phyloP scores from a whole-genome alignment of 1,139 yeast species.

The Pneumocystis oryctolagi region DNA sequence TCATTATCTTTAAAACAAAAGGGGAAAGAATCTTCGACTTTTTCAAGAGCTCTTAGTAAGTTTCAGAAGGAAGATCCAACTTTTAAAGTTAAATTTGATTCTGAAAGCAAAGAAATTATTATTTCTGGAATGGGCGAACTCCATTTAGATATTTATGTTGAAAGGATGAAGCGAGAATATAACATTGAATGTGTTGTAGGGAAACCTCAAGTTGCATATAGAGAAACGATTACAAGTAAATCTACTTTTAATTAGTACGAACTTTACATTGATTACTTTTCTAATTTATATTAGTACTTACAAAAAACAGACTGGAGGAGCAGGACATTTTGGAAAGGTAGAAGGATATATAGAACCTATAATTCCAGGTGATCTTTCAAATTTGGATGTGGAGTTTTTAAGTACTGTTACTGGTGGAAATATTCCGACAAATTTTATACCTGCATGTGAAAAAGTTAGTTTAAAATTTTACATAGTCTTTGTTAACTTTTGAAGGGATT shows the following conservation, averaged over 20 bases:
- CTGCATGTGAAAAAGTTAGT: conserved; percentile 52
- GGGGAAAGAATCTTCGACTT: conserved; percentile 61
- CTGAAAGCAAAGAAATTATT: conserved; percentile 75
- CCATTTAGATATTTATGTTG: conserved; percentile 76
- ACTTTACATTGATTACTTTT: not conserved
- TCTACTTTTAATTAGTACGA: conserved; percentile 57
- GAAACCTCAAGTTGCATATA: conserved; percentile 93
- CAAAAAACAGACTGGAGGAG: conserved; percentile 98
- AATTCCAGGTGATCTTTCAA: conserved; percentile 30
- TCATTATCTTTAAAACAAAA: conserved; percentile 77
- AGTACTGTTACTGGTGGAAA: conserved; percentile 93
- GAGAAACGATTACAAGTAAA: conserved; percentile 71
- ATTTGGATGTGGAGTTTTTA: conserved; percentile 47
- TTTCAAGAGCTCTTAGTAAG: conserved; percentile 51
- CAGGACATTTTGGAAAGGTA: conserved; percentile 97
- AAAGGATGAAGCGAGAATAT: conserved; percentile 89
- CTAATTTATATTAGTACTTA: conserved; percentile 36
- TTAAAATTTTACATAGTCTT: not conserved
- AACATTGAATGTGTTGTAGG: conserved; percentile 92
- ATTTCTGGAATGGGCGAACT: conserved; percentile 93
- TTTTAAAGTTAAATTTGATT: conserved; percentile 69
- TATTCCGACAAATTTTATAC: conserved; percentile 84
- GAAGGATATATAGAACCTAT: conserved; percentile 66
- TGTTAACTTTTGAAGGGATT: conserved; percentile 48
- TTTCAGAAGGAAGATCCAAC: conserved; percentile 77